Evolutionary conservation across 495 filamentous ascomycete species (phyloP).

Genomic region (Penicillium bovifimosum): DNA sequence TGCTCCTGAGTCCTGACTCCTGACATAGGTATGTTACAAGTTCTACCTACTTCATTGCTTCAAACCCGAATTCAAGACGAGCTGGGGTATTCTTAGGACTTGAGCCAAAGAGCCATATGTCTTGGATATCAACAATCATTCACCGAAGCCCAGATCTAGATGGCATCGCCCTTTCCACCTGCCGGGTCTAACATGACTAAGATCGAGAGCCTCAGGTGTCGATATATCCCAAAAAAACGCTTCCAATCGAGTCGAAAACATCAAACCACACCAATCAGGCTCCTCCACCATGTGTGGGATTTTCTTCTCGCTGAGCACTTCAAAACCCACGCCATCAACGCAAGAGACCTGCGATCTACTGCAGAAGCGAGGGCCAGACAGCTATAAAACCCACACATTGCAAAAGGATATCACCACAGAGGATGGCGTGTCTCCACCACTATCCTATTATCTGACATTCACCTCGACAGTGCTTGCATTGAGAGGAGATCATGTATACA

Average conservation of each 20-base stretch:
- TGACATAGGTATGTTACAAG: too few relatives aligned
- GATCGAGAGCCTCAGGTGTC: conserved; percentile 13
- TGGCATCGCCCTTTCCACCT: neutral
- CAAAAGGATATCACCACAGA: conserved; percentile 17
- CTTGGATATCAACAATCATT: too few relatives aligned
- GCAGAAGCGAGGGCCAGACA: conserved; percentile 53
- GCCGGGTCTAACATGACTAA: conserved; percentile 11
- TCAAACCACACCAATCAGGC: conserved; percentile 1
- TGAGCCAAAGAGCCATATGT: too few relatives aligned
- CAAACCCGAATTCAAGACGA: too few relatives aligned
- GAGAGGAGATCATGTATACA: conserved; percentile 63
- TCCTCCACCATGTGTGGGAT: conserved; percentile 57
- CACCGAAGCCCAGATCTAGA: too few relatives aligned
- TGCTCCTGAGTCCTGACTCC: too few relatives aligned
- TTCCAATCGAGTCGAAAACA: neutral
- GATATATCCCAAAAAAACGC: conserved; percentile 9
- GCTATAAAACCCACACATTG: conserved; percentile 31
- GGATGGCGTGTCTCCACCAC: conserved; percentile 17
- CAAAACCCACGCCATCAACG: conserved; percentile 28
- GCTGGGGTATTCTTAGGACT: too few relatives aligned
- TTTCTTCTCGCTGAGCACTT: conserved; percentile 49
- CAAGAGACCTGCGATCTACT: conserved; percentile 42
- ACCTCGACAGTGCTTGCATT: conserved; percentile 82
- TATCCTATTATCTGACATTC: conserved; percentile 51
- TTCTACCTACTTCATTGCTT: too few relatives aligned